phyloP scores from a whole-genome alignment of 805 yeast genomes.

The Wickerhamia fluorescens region DNA sequence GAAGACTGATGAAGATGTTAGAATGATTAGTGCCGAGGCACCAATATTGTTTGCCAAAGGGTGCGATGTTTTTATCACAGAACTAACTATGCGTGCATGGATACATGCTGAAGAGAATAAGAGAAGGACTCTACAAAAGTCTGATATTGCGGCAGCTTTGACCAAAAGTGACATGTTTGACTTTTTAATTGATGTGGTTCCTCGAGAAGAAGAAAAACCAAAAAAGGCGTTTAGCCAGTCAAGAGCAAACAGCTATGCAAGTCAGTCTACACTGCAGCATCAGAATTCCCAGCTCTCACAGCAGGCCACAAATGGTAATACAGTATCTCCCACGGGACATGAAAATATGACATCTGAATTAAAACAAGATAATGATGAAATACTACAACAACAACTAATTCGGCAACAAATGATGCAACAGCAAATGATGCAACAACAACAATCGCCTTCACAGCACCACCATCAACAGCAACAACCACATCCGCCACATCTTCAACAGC shows the following conservation, averaged over 20 bases:
- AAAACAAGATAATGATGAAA: constrained; percentile 2
- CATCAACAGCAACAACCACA: constrained; percentile 2
- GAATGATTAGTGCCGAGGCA: constrained; percentile 98
- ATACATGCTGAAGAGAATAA: constrained; percentile 96
- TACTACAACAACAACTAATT: constrained; percentile 4
- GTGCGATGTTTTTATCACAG: constrained; percentile 95
- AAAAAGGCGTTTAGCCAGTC: constrained; percentile 22
- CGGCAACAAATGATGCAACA: no score
- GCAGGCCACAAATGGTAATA: background rate
- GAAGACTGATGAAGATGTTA: constrained; percentile 96
- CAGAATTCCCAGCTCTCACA: constrained; percentile 1
- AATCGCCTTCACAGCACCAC: background rate
- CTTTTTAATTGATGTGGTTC: constrained; percentile 91
- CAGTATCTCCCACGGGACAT: no score
- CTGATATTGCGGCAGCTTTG: constrained; percentile 92
- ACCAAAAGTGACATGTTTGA: constrained; percentile 97
- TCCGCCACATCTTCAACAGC: no score
- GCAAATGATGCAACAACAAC: constrained; percentile 1
- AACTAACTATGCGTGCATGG: constrained; percentile 98
- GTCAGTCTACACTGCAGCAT: constrained; percentile 1
- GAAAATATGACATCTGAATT: no score
- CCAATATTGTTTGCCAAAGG: constrained; percentile 97
- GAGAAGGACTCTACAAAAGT: constrained; percentile 86
- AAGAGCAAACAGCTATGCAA: constrained; percentile 14
- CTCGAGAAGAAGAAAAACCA: constrained; percentile 73